Base-by-base conservation (phyloP, 805 yeast genomes). In the Yamadazyma sp. region DNA sequence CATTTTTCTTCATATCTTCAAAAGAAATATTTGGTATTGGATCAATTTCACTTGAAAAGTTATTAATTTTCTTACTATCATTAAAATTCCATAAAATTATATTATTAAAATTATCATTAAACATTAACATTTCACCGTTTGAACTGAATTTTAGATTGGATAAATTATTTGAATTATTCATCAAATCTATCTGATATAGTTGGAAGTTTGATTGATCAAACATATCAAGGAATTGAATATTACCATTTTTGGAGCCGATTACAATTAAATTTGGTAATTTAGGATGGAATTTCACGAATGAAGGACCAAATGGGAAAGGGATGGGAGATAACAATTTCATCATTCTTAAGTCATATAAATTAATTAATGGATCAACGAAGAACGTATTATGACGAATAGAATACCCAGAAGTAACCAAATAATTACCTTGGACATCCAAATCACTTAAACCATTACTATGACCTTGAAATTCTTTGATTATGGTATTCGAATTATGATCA, bases 231-330 rank as follows among this genome's bases (percentile, higher is more conserved):
- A 88, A 82, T 51, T 88, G 95, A 39, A 93, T 65, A 40, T 87
- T 91, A 12, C 98, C 98, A 15, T 75, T 58, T 14, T 70, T 70
- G 0, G 96, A 83, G 0, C 86, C 82, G 6, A 86, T 78, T 4
- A 87, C 56, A 29, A 87, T 76, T 23, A 83, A 78, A 24, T 85
- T 83, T 5, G 96, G 84, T 32, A 88, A 54, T 41, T 84, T 82
- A 5, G 98, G 97, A 60, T 91, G 97, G 42, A 91, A 69, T 31
- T 84, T 72, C 1, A 83, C 93, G 53, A 75, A 84, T 7, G 84
- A 72, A 1, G 98, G 96, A 9, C 97, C 97, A 0, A 88, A 82
- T 1, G 93, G 88, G 50, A 88, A 87, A 4, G 96, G 78, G 6
- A 91, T 69, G 3, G 97, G 96, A 0, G 94, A 68, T 36, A 81